Evolutionary conservation across 441 rosid species (phyloP).

Genomic region (Populus tomentosa): DNA sequence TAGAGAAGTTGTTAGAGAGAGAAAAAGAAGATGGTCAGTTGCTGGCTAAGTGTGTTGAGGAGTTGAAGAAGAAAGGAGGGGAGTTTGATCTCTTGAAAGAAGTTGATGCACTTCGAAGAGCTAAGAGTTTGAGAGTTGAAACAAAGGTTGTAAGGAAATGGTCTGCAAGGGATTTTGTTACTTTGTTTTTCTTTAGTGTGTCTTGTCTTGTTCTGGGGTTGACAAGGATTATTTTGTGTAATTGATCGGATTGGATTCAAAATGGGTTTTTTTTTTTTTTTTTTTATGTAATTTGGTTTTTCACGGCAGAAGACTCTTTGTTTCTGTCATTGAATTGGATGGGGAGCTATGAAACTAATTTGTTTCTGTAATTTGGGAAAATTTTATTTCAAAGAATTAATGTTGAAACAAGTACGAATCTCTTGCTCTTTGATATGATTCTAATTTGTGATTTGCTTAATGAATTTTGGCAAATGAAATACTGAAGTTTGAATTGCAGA

Average conservation of each 20-base stretch:
- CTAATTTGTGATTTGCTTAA: neutral
- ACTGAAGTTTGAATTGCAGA: neutral
- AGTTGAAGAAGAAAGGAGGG: slow-evolving; percentile 81
- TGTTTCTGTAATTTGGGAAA: slow-evolving; percentile 23
- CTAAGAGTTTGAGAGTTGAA: slow-evolving; percentile 86
- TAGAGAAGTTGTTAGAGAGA: slow-evolving; percentile 74
- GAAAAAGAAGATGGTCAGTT: slow-evolving; percentile 88
- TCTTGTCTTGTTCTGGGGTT: slow-evolving; percentile 74
- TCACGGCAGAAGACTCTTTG: slow-evolving; percentile 5
- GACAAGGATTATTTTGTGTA: slow-evolving; percentile 69
- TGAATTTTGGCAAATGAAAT: neutral
- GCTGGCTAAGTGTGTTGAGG: slow-evolving; percentile 78
- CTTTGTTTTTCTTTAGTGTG: slow-evolving; percentile 69
- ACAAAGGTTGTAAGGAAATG: slow-evolving; percentile 65
- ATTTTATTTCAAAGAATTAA: neutral
- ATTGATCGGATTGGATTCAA: slow-evolving; percentile 5
- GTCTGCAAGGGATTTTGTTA: slow-evolving; percentile 74
- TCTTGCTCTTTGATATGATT: neutral
- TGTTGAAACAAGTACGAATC: neutral
- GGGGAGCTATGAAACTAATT: slow-evolving; percentile 19
- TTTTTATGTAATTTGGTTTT: neutral
- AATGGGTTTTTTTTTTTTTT: neutral
- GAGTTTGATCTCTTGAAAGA: slow-evolving; percentile 91
- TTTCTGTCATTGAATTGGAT: slow-evolving; percentile 9
- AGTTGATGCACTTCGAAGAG: slow-evolving; percentile 89